Evolutionary conservation across 192 early-diverging fungal genomes (phyloP).

Genomic region (Kickxella alabastrina): DNA sequence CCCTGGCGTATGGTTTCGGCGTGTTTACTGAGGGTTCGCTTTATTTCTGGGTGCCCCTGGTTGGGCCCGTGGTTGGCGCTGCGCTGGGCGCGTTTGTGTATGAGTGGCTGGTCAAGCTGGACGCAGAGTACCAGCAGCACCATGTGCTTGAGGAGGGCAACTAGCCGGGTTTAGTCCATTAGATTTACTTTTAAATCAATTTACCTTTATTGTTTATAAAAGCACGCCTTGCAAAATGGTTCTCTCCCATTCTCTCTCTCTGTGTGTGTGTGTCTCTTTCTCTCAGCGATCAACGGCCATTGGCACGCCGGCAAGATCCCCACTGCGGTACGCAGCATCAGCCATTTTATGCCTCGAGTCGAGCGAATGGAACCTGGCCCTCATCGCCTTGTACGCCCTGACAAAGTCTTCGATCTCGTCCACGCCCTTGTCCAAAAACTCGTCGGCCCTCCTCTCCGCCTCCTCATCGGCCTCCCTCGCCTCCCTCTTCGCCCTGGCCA

Average conservation of each 20-base stretch:
- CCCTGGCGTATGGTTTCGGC: constrained; percentile 56
- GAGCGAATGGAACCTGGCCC: constrained; percentile 24
- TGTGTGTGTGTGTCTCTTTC: too few species aligned
- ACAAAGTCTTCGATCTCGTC: constrained; percentile 50
- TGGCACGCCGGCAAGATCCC: constrained; percentile 34
- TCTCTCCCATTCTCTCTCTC: background rate
- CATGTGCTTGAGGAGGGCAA: constrained; percentile 42
- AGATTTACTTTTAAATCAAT: background rate
- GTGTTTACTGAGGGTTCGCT: constrained; percentile 57
- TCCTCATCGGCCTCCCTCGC: constrained; percentile 14
- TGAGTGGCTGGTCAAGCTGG: constrained; percentile 52
- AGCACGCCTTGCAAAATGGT: constrained; percentile 1
- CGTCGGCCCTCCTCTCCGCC: constrained; percentile 15
- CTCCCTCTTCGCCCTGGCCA: constrained; percentile 19
- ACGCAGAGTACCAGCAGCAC: constrained; percentile 31
- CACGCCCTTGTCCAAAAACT: constrained; percentile 17
- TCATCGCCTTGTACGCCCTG: constrained; percentile 32
- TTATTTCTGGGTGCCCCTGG: constrained; percentile 68
- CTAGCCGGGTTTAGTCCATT: background rate
- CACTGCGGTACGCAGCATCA: constrained; percentile 37
- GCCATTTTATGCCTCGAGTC: constrained; percentile 24
- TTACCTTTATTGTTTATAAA: background rate
- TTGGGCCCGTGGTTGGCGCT: constrained; percentile 58
- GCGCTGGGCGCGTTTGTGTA: constrained; percentile 54
- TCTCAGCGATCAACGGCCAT: constrained; percentile 35